phyloP scores from a whole-genome alignment of 2,329 filamentous ascomycete species.

The Hypocrella siamensis region DNA sequence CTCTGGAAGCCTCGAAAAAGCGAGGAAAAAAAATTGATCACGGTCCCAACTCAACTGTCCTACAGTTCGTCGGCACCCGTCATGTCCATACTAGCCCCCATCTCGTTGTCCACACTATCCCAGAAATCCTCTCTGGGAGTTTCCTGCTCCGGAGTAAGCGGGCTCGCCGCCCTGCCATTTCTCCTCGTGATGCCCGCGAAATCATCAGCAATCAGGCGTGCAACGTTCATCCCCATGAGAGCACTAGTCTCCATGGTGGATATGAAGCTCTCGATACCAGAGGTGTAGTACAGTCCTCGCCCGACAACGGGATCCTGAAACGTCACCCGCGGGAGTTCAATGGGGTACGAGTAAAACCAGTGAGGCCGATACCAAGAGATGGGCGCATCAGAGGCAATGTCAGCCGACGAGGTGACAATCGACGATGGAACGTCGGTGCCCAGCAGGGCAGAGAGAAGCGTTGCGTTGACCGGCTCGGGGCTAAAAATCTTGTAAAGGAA shows the following conservation, averaged over 20 bases:
- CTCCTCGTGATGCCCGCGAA: constrained; percentile 16
- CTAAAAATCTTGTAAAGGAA: constrained; percentile 53
- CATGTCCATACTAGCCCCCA: constrained; percentile 4
- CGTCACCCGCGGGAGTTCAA: constrained; percentile 66
- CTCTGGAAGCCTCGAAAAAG: not conserved
- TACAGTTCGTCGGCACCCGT: constrained; percentile 6
- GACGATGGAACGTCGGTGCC: constrained; percentile 30
- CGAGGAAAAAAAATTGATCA: too few relatives aligned
- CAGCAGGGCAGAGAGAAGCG: constrained; percentile 37
- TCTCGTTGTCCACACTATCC: constrained; percentile 7
- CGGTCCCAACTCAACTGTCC: too few relatives aligned
- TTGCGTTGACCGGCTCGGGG: constrained; percentile 31
- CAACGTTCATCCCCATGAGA: constrained; percentile 78
- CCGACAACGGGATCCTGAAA: constrained; percentile 70
- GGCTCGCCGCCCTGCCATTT: not conserved
- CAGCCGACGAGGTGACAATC: constrained; percentile 21
- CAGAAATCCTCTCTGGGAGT: constrained; percentile 5
- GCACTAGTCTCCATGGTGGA: constrained; percentile 96
- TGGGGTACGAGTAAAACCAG: constrained; percentile 73
- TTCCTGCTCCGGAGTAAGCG: not conserved
- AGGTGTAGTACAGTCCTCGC: constrained; percentile 52
- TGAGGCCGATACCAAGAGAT: constrained; percentile 69
- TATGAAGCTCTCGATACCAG: constrained; percentile 81
- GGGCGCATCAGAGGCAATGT: constrained; percentile 16
- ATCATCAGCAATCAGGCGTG: constrained; percentile 51